Evolutionary conservation across 768 basidiomycete species (phyloP), one percentile per base, ranked within the genome.

Genomic region (Tubosaeta brunneosetosa): DNA sequence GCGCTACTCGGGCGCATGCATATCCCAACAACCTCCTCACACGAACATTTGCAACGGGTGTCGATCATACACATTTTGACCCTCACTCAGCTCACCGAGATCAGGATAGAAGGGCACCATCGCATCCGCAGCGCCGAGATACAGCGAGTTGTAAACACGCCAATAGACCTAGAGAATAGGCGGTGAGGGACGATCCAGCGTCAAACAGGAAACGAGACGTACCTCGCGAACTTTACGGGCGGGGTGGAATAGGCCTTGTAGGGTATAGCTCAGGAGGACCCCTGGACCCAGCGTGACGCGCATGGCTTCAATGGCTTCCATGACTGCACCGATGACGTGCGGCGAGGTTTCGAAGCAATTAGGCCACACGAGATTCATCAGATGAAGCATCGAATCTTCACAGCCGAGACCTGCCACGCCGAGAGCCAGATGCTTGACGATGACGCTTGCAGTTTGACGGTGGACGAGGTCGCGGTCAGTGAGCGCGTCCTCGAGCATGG

Each of bases 251-350:
- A 99, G 73, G 4, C 97, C 97, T 66, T 97, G 94, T 6, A 98
- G 75, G 37, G 91, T 85, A 67, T 98, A 97, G 66, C 88, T 90
- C 52, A 98, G 75, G 44, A 99, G 74, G 7, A 97, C 81, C 33
- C 97, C 95, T 0, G 95, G 93, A 2, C 97, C 97, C 38, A 98
- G 76, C 8, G 94, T 93, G 38, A 98, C 89, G 22, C 94, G 81
- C 94, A 98, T 97, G 1, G 91, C 91, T 71, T 98, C 97, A 61
- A 99, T 80, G 0, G 97, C 97, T 45, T 98, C 97, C 91, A 97
- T 94, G 40, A 98, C 91, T 6, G 94, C 91, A 31, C 92, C 93
- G 56, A 98, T 97, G 55, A 99, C 94, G 72, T 99, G 97, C 6
- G 97, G 97, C 13, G 88, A 92, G 2, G 94, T 95, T 75, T 97